Evolutionary conservation across 441 rosid species (phyloP), one percentile per base, ranked within the genome.

Genomic region (Gossypium davidsonii): DNA sequence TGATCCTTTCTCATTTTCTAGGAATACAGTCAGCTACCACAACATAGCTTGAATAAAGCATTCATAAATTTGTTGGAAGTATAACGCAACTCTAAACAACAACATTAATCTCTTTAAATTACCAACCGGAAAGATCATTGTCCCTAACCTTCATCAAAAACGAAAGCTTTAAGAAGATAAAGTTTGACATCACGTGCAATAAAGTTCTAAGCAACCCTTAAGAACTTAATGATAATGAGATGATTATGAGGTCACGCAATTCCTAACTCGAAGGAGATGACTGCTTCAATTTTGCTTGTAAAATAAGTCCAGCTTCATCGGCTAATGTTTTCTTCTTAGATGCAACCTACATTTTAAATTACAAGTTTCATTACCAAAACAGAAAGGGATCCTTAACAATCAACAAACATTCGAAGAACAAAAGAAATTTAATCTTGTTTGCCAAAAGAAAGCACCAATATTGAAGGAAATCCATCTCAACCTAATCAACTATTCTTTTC

Each of bases 281-380:
- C 60, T 88, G 96, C 79, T 84, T 91, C 86, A 93, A 59, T 77
- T 87, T 92, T 21, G 89, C 79, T 79, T 92, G 98, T 73, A 93
- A 81, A 49, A 90, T 73, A 73, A 82, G 88, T 26, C 88, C 90
- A 12, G 91, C 97, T 83, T 95, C 99, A 77, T 92, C 97, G 23
- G 96, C 91, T 46, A 89, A 74, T 8, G 72, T 84, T 83, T 91
- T 93, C 97, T 95, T 95, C 77, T 90, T 91, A 3, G 97, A 79
- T 21, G 97, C 90, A 70, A 95, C 90, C 99, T 93, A 86, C 83
- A 73, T 28, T 74, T 8, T 67, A 31, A 2, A 73, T 57, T 70
- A 77, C 64, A 61, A 65, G 9, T 9, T 17, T 4, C 20, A 18
- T 71, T 2, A 73, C 31, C 4, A 67, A 49, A n/a, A 25, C 0